phyloP scores from a whole-genome alignment of 2,329 filamentous ascomycete species.

The Talaromyces sp. region DNA sequence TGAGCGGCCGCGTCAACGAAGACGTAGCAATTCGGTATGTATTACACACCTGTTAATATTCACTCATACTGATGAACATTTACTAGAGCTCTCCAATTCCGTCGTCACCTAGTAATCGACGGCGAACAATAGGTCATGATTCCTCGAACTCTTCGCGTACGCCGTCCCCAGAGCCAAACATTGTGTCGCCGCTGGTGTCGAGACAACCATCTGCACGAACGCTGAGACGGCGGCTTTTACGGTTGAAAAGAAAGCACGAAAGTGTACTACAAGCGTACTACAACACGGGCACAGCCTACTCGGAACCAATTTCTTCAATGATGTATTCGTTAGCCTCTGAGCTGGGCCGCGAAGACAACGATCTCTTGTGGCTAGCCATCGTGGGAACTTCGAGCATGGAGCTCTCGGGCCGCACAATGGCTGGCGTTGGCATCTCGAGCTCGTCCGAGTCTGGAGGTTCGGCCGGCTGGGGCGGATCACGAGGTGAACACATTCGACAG shows the following conservation, averaged over 20 bases:
- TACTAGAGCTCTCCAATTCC: constrained; percentile 35
- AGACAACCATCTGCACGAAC: constrained; percentile 65
- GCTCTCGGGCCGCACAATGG: constrained; percentile 79
- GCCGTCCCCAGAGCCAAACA: constrained; percentile 38
- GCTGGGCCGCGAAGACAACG: constrained; percentile 92
- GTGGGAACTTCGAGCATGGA: constrained; percentile 94
- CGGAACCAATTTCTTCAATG: constrained; percentile 90
- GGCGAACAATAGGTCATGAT: constrained; percentile 31
- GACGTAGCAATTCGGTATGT: constrained; percentile 79
- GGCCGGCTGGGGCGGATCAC: constrained; percentile 72
- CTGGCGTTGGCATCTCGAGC: constrained; percentile 63
- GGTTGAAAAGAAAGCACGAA: constrained; percentile 73
- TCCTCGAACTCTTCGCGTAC: constrained; percentile 44
- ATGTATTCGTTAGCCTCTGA: constrained; percentile 93
- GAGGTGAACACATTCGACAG: constrained; percentile 77
- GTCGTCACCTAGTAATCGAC: constrained; percentile 35
- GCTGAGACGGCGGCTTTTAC: constrained; percentile 67
- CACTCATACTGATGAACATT: constrained; percentile 11
- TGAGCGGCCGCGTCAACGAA: constrained; percentile 69
- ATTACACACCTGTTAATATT: background rate
- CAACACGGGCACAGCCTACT: constrained; percentile 79
- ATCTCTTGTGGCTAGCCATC: constrained; percentile 89
- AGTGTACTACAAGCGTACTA: constrained; percentile 75
- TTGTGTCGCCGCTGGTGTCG: constrained; percentile 34
- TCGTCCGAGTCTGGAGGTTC: constrained; percentile 49